phyloP scores from a whole-genome alignment of 2,329 filamentous ascomycete genomes.

The Alternaria dauci region DNA sequence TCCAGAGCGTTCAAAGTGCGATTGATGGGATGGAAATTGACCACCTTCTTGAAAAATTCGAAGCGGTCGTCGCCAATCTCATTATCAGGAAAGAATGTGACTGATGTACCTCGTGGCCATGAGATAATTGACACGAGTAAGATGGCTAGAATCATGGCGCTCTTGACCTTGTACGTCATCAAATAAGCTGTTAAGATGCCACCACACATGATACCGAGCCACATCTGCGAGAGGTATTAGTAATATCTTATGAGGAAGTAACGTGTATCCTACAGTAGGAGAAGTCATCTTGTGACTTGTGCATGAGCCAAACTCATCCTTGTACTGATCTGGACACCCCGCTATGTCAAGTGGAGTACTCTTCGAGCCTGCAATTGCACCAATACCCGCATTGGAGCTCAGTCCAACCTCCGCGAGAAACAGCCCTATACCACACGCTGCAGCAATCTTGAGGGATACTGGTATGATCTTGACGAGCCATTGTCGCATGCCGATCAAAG shows the following conservation, averaged over 20 bases:
- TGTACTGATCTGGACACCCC: conserved; percentile 70
- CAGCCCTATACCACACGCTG: conserved; percentile 83
- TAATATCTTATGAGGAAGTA: conserved; percentile 8
- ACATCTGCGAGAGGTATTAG: conserved; percentile 62
- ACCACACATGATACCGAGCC: conserved; percentile 87
- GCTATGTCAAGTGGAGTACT: conserved; percentile 76
- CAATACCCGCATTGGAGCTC: conserved; percentile 83
- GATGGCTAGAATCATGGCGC: conserved; percentile 84
- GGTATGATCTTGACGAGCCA: conserved; percentile 87
- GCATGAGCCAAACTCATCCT: conserved; percentile 64
- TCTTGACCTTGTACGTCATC: conserved; percentile 86
- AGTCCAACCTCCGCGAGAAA: conserved; percentile 79
- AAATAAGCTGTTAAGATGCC: conserved; percentile 81
- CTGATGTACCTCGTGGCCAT: conserved; percentile 78
- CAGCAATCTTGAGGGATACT: conserved; percentile 84
- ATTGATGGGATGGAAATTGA: conserved; percentile 78
- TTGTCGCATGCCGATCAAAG: conserved; percentile 81
- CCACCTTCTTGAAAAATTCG: conserved; percentile 86
- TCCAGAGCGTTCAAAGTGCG: conserved; percentile 75
- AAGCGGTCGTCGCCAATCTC: conserved; percentile 72
- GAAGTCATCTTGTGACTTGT: conserved; percentile 79
- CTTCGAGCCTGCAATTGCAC: conserved; percentile 71
- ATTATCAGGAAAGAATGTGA: conserved; percentile 82
- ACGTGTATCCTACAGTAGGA: conserved; percentile 61
- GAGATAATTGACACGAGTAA: conserved; percentile 85